Percentiles rank a stretch among this genome's conserved stretches.
These are phyloP conservation scores for Candida frijolesensis DNA, from an alignment of 1,139 yeast species.

Conservation along the genomic window DNA sequence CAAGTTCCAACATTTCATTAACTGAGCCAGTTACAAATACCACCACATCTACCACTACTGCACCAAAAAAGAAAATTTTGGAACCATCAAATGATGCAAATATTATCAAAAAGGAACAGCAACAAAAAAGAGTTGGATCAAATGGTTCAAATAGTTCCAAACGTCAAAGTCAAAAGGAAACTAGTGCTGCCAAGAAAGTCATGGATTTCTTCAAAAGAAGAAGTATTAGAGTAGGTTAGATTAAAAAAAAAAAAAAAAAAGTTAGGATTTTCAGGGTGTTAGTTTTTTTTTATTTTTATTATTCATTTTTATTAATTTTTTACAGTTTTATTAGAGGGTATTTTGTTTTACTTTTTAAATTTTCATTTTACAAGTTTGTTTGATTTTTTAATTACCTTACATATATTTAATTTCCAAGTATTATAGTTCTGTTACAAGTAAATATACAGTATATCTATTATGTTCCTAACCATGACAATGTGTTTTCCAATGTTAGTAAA, in stretches of 20 bases:
- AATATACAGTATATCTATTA: too few species aligned
- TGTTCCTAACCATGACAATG: not conserved
- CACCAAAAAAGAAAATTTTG: slow-evolving; percentile 32
- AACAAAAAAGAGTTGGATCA: slow-evolving; percentile 22
- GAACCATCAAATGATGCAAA: slow-evolving; percentile 44
- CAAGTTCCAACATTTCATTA: slow-evolving; percentile 22
- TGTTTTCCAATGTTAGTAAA: not conserved
- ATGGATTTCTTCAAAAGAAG: slow-evolving; percentile 82
- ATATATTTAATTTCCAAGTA: not conserved
- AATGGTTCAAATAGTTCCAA: slow-evolving; percentile 14
- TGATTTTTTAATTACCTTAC: not conserved
- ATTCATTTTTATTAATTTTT: not conserved
- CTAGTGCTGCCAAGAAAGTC: slow-evolving; percentile 75
- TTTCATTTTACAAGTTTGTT: not conserved
- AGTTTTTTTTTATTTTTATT: not conserved
- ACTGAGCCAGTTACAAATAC: slow-evolving; percentile 15
- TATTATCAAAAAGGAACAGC: slow-evolving; percentile 21
- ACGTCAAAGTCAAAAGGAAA: slow-evolving; percentile 40
- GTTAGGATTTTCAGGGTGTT: not conserved
- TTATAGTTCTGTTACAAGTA: not conserved
- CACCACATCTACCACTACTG: slow-evolving; percentile 12
- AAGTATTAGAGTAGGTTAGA: slow-evolving; percentile 49
- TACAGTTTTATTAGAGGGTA: slow-evolving; percentile 1
- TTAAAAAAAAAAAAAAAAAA: not conserved
- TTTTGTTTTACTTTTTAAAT: not conserved